Percentiles rank a stretch among this genome's conserved stretches.
Conservation (phyloP, 495 filamentous ascomycete genomes). For the Chaetomium cochliodes region DNA sequence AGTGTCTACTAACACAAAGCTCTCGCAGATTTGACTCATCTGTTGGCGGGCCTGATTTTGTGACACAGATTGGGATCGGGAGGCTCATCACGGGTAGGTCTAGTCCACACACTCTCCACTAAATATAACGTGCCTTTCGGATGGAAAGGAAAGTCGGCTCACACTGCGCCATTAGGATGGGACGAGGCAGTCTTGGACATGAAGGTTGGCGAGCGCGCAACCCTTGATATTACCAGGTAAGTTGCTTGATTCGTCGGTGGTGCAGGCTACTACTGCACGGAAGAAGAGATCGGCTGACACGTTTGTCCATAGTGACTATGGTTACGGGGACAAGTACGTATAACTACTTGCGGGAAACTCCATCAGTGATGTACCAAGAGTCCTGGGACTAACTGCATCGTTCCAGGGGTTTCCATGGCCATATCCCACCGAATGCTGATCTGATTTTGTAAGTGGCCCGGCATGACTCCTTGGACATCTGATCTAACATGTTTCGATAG, state of each 20-base stretch:
- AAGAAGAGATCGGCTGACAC: not conserved
- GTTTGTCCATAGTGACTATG: conserved; percentile 62
- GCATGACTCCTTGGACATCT: not conserved
- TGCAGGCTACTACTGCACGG: not conserved
- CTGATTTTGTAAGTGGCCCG: conserved; percentile 54
- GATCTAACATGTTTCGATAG: conserved; percentile 34
- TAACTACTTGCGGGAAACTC: not conserved
- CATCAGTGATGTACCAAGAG: too few relatives aligned
- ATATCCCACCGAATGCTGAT: conserved; percentile 57
- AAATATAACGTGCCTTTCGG: not conserved
- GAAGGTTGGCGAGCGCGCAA: conserved; percentile 77
- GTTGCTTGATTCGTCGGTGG: conserved; percentile 22
- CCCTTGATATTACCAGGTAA: conserved; percentile 73
- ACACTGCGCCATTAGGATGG: conserved; percentile 59
- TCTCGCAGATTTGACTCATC: conserved; percentile 75
- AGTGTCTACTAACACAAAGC: not conserved
- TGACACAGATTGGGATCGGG: conserved; percentile 67
- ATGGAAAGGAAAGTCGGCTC: conserved; percentile 14
- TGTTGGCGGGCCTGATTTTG: conserved; percentile 61
- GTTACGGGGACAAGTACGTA: conserved; percentile 71
- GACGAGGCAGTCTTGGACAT: conserved; percentile 80
- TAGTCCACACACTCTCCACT: too few relatives aligned
- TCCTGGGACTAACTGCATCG: not conserved
- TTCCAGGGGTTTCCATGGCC: conserved; percentile 64
- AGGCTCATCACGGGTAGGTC: conserved; percentile 72